Evolutionary conservation across 148 eudicot species (phyloP).

Genomic region (Selenicereus undatus): DNA sequence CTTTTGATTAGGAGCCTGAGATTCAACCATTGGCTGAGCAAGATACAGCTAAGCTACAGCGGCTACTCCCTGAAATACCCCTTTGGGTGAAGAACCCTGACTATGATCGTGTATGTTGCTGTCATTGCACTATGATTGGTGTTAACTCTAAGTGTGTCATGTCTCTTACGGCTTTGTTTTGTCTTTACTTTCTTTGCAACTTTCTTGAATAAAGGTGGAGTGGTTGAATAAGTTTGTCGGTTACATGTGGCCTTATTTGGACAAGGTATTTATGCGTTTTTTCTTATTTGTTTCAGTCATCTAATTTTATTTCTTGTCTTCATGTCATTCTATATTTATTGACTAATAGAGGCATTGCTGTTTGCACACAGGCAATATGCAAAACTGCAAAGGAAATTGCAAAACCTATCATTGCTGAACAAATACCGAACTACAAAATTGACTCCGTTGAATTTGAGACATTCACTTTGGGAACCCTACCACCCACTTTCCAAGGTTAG

Average conservation of each 20-base stretch:
- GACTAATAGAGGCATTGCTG: conserved; percentile 4
- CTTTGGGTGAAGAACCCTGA: conserved; percentile 90
- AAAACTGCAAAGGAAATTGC: conserved; percentile 72
- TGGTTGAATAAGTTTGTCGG: conserved; percentile 87
- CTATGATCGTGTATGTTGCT: conserved; percentile 73
- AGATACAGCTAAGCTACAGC: conserved; percentile 57
- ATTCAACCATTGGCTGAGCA: conserved; percentile 70
- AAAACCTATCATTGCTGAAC: conserved; percentile 82
- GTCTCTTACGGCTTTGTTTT: conserved; percentile 14
- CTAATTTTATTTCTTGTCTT: not conserved
- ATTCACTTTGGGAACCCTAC: conserved; percentile 72
- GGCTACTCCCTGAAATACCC: conserved; percentile 80
- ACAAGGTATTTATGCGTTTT: conserved; percentile 51
- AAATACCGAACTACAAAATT: conserved; percentile 82
- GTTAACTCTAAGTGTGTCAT: not conserved
- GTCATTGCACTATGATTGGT: conserved; percentile 7
- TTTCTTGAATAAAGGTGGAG: conserved; percentile 48
- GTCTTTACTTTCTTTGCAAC: conserved; percentile 12
- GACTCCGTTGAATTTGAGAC: conserved; percentile 72
- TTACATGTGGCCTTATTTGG: conserved; percentile 84
- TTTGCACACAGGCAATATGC: conserved; percentile 67
- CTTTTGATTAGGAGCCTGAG: conserved; percentile 56
- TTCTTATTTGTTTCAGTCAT: not conserved
- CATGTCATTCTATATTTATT: not conserved
- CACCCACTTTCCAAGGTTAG: conserved; percentile 87